Evolutionary conservation across 1,284 basidiomycete genomes (phyloP).

Genomic region (Boletus mariae): DNA sequence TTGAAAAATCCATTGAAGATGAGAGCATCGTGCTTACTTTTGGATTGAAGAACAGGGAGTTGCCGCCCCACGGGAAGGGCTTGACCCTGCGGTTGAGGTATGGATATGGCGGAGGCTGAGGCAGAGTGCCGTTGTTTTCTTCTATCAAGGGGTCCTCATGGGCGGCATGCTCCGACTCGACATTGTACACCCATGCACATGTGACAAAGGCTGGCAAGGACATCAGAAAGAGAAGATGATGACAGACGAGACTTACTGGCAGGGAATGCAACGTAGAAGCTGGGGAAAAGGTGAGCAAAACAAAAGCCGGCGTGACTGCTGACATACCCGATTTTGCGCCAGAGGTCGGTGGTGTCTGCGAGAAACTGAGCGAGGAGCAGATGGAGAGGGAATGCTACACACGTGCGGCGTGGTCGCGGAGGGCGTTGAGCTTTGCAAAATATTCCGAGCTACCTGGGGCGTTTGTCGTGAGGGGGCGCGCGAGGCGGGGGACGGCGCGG

Average conservation of each 20-base stretch:
- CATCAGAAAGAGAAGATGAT: conserved; percentile 3
- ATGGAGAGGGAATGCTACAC: conserved; percentile 1
- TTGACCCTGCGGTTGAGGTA: conserved; percentile 74
- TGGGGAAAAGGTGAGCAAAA: conserved; percentile 28
- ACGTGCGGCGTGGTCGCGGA: conserved; percentile 70
- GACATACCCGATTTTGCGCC: conserved; percentile 80
- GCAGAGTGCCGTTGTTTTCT: conserved; percentile 73
- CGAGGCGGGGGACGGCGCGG: conserved; percentile 40
- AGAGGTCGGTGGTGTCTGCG: conserved; percentile 73
- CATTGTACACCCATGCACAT: conserved; percentile 70
- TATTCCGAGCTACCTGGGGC: conserved; percentile 43
- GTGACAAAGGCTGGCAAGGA: conserved; percentile 54
- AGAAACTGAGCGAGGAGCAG: conserved; percentile 12
- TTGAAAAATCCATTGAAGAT: background rate
- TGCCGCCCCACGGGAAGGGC: conserved; percentile 80
- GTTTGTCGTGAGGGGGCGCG: conserved; percentile 40
- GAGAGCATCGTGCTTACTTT: conserved; percentile 43
- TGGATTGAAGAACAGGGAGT: conserved; percentile 79
- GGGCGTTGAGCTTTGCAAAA: conserved; percentile 52
- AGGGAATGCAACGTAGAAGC: conserved; percentile 74
- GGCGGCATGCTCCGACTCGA: conserved; percentile 69
- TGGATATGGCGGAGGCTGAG: conserved; percentile 67
- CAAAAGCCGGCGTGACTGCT: background rate
- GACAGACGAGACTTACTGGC: conserved; percentile 47
- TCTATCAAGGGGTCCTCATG: conserved; percentile 70